These are phyloP conservation scores for Erodium maritimum DNA, from an alignment of 345 rosid species.

Conservation along the genomic window DNA sequence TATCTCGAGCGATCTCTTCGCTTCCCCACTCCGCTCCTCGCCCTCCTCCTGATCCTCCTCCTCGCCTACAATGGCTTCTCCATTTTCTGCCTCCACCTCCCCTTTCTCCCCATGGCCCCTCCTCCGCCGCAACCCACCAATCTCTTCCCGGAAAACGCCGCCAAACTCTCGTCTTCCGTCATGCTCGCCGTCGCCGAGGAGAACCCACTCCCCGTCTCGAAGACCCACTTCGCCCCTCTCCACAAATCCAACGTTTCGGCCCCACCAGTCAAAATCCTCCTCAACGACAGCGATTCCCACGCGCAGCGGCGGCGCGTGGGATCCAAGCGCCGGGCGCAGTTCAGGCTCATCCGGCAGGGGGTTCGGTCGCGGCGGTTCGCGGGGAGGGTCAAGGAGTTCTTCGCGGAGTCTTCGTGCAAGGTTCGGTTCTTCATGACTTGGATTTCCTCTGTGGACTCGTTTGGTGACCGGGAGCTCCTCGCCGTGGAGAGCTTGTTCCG, in stretches of 20 bases:
- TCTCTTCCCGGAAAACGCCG: constrained; percentile 13
- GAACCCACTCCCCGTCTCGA: constrained; percentile 18
- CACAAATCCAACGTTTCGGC: constrained; percentile 12
- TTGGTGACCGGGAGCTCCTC: constrained; percentile 50
- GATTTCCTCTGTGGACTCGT: constrained; percentile 58
- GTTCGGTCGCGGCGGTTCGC: constrained; percentile 31
- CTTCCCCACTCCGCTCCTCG: constrained; percentile 53
- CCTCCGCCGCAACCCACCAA: constrained; percentile 16
- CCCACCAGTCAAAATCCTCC: constrained; percentile 10
- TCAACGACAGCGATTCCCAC: no score
- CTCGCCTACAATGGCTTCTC: constrained; percentile 55
- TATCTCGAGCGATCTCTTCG: constrained; percentile 16
- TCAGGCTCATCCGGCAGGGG: constrained; percentile 14
- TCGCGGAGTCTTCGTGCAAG: constrained; percentile 41
- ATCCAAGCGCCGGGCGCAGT: background rate
- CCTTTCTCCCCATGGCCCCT: constrained; percentile 28
- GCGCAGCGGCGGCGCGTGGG: constrained; percentile 13
- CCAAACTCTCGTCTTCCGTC: constrained; percentile 17
- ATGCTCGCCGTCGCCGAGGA: constrained; percentile 47
- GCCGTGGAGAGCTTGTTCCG: constrained; percentile 56
- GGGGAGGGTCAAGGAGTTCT: constrained; percentile 28
- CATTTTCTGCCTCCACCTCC: constrained; percentile 48
- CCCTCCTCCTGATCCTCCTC: constrained; percentile 49
- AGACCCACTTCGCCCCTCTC: constrained; percentile 24
- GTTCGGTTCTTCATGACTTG: constrained; percentile 81